Evolutionary conservation across 1,139 yeast genomes (phyloP).

Genomic region (Kurtzmaniella quercitrusa): DNA sequence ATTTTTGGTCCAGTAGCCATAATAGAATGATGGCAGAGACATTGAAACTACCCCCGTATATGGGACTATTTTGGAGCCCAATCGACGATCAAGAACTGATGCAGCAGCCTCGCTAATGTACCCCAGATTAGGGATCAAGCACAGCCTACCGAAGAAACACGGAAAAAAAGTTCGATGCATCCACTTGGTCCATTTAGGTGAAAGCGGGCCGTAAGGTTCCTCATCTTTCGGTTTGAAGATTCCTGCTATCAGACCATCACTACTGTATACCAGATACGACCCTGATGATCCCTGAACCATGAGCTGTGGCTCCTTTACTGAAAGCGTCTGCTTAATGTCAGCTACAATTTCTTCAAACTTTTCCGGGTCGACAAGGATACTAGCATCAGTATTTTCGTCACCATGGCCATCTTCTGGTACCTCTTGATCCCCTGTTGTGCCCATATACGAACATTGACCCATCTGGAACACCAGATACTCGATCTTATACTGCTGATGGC

Average conservation of each 20-base stretch:
- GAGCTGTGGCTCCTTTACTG: slow-evolving; percentile 39
- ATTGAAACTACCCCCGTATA: slow-evolving; percentile 57
- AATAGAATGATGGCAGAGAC: slow-evolving; percentile 53
- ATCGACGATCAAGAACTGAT: slow-evolving; percentile 55
- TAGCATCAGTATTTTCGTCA: neutral
- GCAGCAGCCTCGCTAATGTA: slow-evolving; percentile 75
- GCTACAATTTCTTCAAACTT: neutral
- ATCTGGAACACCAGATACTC: slow-evolving; percentile 26
- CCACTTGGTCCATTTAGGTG: slow-evolving; percentile 84
- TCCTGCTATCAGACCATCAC: slow-evolving; percentile 32
- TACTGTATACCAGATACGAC: slow-evolving; percentile 54
- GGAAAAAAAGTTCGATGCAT: slow-evolving; percentile 71
- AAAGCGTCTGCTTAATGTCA: neutral
- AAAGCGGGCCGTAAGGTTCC: slow-evolving; percentile 75
- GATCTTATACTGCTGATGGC: slow-evolving; percentile 14
- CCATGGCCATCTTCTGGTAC: neutral
- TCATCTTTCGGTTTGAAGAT: slow-evolving; percentile 80
- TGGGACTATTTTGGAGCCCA: slow-evolving; percentile 61
- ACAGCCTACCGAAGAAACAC: slow-evolving; percentile 71
- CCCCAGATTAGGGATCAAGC: slow-evolving; percentile 69
- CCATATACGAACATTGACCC: slow-evolving; percentile 53
- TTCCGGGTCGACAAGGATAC: neutral
- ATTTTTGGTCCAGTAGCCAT: slow-evolving; percentile 41
- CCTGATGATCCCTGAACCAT: slow-evolving; percentile 71
- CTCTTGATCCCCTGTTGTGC: slow-evolving; percentile 62